A percentile compares a stretch with the other conserved stretches of the same genome.
Evolutionary conservation across 1,284 basidiomycete species (phyloP).

Genomic region (Porodaedalea pini): DNA sequence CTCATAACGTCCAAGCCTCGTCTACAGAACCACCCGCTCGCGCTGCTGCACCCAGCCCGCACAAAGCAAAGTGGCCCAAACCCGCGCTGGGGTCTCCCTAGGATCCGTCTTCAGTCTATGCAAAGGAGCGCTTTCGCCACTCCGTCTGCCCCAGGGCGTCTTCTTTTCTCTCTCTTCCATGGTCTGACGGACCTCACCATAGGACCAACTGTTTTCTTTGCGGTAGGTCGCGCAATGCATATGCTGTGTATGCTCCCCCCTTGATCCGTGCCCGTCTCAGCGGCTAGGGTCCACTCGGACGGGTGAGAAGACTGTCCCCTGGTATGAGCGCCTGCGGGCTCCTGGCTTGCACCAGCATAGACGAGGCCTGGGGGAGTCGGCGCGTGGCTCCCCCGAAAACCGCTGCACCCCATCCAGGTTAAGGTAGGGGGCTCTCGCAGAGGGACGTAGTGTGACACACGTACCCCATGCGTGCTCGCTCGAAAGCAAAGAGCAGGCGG

Average conservation of each 20-base stretch:
- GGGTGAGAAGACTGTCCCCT: constrained; percentile 12
- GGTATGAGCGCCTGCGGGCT: constrained; percentile 7
- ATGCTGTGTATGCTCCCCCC: background rate
- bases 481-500: background rate
- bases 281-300: constrained; percentile 17
- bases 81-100: constrained; percentile 11
- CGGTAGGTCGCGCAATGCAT: constrained; percentile 14
- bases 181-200: constrained; percentile 17
- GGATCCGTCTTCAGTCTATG: constrained; percentile 11
- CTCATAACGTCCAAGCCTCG: constrained; percentile 6
- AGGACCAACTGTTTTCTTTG: constrained; percentile 14
- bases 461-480: background rate
- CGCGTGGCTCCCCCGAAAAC: constrained; percentile 4
- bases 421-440: constrained; percentile 7
- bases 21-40: background rate
- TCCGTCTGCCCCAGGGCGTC: constrained; percentile 18
- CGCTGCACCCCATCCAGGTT: background rate
- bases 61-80: background rate
- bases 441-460: background rate
- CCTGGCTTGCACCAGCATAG: background rate
- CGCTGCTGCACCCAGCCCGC: background rate
- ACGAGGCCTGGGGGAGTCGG: constrained; percentile 1
- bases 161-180: constrained; percentile 5
- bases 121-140: constrained; percentile 6
- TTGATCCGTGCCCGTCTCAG: constrained; percentile 12